These are phyloP conservation scores for Musa beccarii DNA, from an alignment of 176 grass and related monocot genomes.

Conservation along the genomic window DNA sequence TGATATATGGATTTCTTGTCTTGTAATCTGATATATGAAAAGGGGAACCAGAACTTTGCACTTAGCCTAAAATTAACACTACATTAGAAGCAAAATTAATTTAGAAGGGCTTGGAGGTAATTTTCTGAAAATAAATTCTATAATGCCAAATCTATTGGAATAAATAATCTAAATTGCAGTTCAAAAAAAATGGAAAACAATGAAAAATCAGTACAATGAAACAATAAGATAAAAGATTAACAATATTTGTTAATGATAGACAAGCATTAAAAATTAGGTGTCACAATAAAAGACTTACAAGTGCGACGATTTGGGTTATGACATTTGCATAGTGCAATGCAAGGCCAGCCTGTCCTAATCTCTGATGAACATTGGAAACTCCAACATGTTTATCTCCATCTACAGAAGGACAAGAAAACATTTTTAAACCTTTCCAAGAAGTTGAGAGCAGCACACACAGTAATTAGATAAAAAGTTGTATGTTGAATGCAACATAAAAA, in stretches of 20 bases:
- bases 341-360: constrained; percentile 34
- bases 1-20: no score
- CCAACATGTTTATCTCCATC: constrained; percentile 21
- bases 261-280: neutral
- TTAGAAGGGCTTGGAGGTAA: no score
- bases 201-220: constrained; percentile 5
- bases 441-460: neutral
- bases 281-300: constrained; percentile 27
- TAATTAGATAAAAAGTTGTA: neutral
- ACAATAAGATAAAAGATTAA: neutral
- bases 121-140: no score
- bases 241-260: neutral
- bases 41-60: no score
- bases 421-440: neutral
- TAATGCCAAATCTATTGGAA: neutral
- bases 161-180: neutral
- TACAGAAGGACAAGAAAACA: constrained; percentile 15
- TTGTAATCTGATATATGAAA: no score
- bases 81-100: no score
- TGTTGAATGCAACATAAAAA: neutral
- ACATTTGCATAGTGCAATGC: constrained; percentile 56
- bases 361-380: constrained; percentile 11
- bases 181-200: neutral
- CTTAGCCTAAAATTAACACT: no score
- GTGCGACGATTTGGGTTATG: constrained; percentile 35